Base-by-base conservation (phyloP, 192 early-diverging fungal genomes). In the Linnemannia hyalina region DNA sequence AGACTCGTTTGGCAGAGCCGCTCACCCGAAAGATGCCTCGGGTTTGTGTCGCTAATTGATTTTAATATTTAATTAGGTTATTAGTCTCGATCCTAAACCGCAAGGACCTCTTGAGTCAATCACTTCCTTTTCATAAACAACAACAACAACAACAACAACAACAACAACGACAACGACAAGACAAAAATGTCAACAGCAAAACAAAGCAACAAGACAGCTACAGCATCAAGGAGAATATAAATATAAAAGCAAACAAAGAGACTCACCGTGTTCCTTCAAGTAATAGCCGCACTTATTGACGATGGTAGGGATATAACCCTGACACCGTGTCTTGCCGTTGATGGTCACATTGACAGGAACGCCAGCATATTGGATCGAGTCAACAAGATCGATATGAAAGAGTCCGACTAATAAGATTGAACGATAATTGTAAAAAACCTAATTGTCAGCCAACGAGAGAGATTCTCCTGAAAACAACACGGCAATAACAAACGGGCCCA, bases 21-120 rank as follows among this genome's bases (percentile, higher is more conserved):
- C 92, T 93, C 23, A 95, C 88, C 18, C 95, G 92, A 87, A 96
- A 96, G 29, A 95, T 94, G 26, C 95, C 95, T 88, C 92, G 89
- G 2, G 92, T 93, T 80, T 92, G 83, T 20, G 87, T 89, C 1
- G 88, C 92, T 93, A 76, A 22, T 40, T 40, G 70, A 44, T 23
- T 20, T 22, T 16, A 72, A 26, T 16, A 68, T 26, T 26, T 49
- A 75, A 76, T 18, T 74, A 49, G 42, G 29, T 32, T 49, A 49
- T 32, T 74, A 44, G 72, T 4, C 26, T 65, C 10, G 11, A 65
- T 65, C 2, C 60, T 65, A 65, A 65, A 65, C 57, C 26, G 60
- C 60, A 26, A 65, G 60, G 60, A 23, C n/a, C n/a, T 26, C 5
- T 60, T 23, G 22, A 60, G 38, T 40, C 23, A 29, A 11, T 26